Evolutionary conservation across 208 protist species (phyloP), one percentile per base, ranked within the genome.

Genomic region (Wallacemonas collosoma): DNA sequence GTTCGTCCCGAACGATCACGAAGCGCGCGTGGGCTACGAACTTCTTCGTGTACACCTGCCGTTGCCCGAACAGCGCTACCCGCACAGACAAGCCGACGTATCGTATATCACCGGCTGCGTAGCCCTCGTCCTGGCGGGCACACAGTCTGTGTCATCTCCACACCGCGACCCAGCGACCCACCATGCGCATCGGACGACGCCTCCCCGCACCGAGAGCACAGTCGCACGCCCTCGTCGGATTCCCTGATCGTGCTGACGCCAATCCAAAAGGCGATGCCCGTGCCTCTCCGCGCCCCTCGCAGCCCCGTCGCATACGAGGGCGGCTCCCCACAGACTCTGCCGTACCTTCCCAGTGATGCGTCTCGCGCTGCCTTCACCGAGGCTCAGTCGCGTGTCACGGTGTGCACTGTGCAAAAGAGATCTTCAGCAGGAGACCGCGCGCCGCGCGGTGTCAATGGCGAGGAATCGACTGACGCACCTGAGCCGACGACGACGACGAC

Each of bases 271-370:
- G 39, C 64, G 12, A 14, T 69, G 7, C 64, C 51, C 43, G 26
- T 41, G 47, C 64, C 64, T 12, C 64, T 58, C 12, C 51, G 64
- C 43, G 64, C 36, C 17, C 64, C 38, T 15, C 67, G 56, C 15
- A 64, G 55, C 15, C 51, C 12, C 35, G 64, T 57, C 17, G 44
- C 57, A 51, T 45, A 5, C 45, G 45, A 50, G 45, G 45, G 12
- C 8, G 45, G 45, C 8, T 50, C 45, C 12, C 45, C 45, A 50
- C 45, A 50, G 45, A 50, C 45, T 50, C 8, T 50, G 45, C 8
- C 45, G 45, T 26, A 26, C 26, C 26, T 26, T 26, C 0, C 26
- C 26, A 26, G 26, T 26, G 26, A 26, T 26, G 26, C 26, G 26
- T 26, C 26, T 26, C 26, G 26, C 26, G 26, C 26, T 26, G 26